Evolutionary conservation across 2,329 filamentous ascomycete genomes (phyloP).

Genomic region (Scedosporium aurantiacum): DNA sequence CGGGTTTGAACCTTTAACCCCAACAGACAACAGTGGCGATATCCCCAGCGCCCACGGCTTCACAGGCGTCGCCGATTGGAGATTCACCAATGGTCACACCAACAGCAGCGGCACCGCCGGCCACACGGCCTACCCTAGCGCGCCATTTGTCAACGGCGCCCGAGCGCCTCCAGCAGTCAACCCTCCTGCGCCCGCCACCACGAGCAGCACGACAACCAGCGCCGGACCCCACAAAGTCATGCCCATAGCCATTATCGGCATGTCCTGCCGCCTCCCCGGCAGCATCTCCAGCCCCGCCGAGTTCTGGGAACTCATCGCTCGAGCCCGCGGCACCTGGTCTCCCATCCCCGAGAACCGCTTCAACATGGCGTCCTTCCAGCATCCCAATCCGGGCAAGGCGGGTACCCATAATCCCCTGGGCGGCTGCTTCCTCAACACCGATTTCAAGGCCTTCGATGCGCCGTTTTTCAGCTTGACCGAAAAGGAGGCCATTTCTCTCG

Average conservation of each 20-base stretch:
- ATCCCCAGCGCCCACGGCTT: not conserved
- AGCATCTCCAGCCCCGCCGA: constrained; percentile 28
- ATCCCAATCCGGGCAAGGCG: constrained; percentile 30
- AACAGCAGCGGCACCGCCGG: constrained; percentile 4
- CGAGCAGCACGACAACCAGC: constrained; percentile 7
- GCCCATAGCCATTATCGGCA: constrained; percentile 36
- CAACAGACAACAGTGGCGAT: not conserved
- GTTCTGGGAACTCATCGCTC: constrained; percentile 33
- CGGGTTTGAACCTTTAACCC: not conserved
- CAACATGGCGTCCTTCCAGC: constrained; percentile 28
- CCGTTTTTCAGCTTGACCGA: constrained; percentile 41
- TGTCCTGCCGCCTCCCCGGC: constrained; percentile 35
- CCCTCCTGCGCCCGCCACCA: not conserved
- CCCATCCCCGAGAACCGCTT: constrained; percentile 36
- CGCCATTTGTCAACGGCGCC: not conserved
- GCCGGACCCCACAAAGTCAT: constrained; percentile 15
- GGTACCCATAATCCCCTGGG: constrained; percentile 25
- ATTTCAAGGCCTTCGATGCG: constrained; percentile 37
- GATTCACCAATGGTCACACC: not conserved
- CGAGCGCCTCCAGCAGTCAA: constrained; percentile 2
- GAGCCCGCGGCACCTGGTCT: constrained; percentile 28
- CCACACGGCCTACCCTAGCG: not conserved
- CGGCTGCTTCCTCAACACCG: constrained; percentile 32
- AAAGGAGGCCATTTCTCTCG: constrained; percentile 34
- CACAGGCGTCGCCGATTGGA: not conserved